phyloP scores from a whole-genome alignment of 106 monocot genomes.

The Vanilla planifolia region DNA sequence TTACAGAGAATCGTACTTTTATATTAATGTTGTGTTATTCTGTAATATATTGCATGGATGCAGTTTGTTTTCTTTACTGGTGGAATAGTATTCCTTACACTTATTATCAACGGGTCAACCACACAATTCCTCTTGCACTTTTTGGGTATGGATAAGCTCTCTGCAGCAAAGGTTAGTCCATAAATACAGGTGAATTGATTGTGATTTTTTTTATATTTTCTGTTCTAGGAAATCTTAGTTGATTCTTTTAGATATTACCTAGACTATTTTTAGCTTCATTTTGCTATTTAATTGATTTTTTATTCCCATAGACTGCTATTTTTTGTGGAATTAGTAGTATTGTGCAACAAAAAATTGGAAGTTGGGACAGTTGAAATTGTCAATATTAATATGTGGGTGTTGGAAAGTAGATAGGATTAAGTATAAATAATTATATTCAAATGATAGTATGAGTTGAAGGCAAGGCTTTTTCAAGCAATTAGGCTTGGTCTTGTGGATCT shows the following conservation, averaged over 20 bases:
- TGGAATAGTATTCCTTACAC: slow-evolving; percentile 87
- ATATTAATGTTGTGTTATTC: not conserved
- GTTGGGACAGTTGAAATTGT: too few relatives aligned
- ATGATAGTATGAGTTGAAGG: too few relatives aligned
- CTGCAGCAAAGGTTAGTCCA: slow-evolving; percentile 67
- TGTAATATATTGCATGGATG: not conserved
- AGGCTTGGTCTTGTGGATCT: too few relatives aligned
- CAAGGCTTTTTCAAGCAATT: too few relatives aligned
- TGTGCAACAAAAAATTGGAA: too few relatives aligned
- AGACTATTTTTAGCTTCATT: not conserved
- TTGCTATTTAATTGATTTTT: not conserved
- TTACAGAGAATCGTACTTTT: not conserved
- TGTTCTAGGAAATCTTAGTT: not conserved
- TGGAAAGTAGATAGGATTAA: too few relatives aligned
- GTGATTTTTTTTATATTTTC: not conserved
- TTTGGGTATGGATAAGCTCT: slow-evolving; percentile 73
- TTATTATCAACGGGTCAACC: slow-evolving; percentile 89
- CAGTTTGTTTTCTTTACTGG: slow-evolving; percentile 99
- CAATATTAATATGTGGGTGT: too few relatives aligned
- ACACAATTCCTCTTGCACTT: slow-evolving; percentile 77
- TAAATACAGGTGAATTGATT: not conserved
- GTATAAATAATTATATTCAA: too few relatives aligned
- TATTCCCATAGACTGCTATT: too few relatives aligned
- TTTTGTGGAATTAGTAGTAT: too few relatives aligned
- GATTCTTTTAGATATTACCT: not conserved